Conservation (phyloP, 345 rosid species). For the Brassica rapa region DNA sequence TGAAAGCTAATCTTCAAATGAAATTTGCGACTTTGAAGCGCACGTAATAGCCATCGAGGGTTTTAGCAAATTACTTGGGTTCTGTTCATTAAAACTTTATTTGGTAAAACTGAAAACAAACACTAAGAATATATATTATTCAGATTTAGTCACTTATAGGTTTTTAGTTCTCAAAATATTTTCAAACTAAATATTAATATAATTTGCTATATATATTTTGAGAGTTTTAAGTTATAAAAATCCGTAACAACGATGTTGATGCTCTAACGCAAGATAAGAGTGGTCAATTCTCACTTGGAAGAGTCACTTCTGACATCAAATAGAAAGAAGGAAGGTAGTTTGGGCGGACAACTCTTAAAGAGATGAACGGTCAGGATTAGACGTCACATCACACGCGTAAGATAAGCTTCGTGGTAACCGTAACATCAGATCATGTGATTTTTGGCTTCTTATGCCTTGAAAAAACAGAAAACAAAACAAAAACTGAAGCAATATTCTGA, state of each 20-base stretch:
- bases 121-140: no score
- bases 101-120: background rate
- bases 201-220: background rate
- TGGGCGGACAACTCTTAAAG: background rate
- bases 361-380: background rate
- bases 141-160: no score
- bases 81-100: background rate
- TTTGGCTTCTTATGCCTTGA: constrained; percentile 25
- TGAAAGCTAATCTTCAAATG: background rate
- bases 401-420: constrained; percentile 28
- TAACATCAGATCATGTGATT: constrained; percentile 40
- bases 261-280: background rate
- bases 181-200: no score
- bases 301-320: background rate
- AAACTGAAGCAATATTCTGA: background rate
- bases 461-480: background rate
- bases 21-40: background rate
- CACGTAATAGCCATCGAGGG: background rate
- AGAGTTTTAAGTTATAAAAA: background rate
- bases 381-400: background rate
- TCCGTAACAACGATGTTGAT: background rate
- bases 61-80: background rate
- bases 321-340: background rate
- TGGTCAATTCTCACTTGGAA: background rate
- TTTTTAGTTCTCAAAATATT: no score